Base-by-base conservation (phyloP, 2,329 filamentous ascomycete species). In the Zopfia rhizophila region DNA sequence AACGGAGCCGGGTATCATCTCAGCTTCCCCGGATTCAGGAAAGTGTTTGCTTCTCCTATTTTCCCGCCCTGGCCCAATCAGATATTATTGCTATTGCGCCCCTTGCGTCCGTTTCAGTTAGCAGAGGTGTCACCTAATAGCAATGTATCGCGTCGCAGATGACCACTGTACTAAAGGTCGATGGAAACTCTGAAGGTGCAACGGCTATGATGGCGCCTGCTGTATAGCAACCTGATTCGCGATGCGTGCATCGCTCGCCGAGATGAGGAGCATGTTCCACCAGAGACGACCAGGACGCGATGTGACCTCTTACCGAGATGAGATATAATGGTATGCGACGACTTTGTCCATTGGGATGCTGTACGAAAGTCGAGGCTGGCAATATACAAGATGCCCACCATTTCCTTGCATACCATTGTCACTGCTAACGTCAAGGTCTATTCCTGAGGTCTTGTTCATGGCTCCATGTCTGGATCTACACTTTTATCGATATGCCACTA, bases 11-110 rank as follows among this genome's bases (percentile, higher is more conserved):
- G 55, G 33, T 56, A 50, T 30, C 42, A 50, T 45, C 27, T 44
- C 49, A 48, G 30, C 51, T 59, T 61, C 59, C 57, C 51, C 56
- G 55, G 42, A 56, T 30, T 45, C 39, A 23, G 14, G 50, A 44
- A 38, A 29, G 27, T 30, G 41, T 48, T 19, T 29, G 31, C 27
- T n/a, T n/a, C n/a, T 22, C 11, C 24, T n/a, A 7, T 33, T 30
- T 22, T 19, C 48, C 28, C 35, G 16, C 23, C 28, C 14, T 4
- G 21, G 14, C 25, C 40, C 49, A 54, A 56, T 50, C 35, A 50
- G 5, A 25, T 19, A 44, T 43, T 41, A 36, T 45, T 50, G 36
- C 42, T 41, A 41, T 50, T 38, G 32, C 41, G 38, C 52, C 51
- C 24, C 53, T 61, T 56, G 52, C 51, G 46, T 55, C 43, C 58